Conservation (phyloP, 108 stramenopile genomes). For the Pseudonitzschia multistriata region DNA sequence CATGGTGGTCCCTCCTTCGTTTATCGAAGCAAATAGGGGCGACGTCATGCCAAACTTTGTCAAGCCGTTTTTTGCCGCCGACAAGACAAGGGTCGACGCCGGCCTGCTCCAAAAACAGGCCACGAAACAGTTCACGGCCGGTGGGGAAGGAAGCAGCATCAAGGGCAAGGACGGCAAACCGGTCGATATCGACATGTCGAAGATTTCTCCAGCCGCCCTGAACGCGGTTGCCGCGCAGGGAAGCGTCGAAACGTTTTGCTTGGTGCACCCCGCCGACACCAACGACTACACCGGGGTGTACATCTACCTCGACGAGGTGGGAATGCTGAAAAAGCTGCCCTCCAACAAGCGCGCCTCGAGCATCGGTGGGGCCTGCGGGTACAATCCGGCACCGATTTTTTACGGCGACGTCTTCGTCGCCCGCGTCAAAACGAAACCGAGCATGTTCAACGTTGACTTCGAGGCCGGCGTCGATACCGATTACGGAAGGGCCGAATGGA, state of each 20-base stretch:
- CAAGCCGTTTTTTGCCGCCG: conserved; percentile 55
- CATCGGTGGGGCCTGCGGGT: conserved; percentile 58
- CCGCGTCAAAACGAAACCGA: conserved; percentile 43
- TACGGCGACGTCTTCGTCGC: conserved; percentile 84
- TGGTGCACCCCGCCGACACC: conserved; percentile 65
- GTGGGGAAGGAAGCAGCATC: conserved; percentile 10
- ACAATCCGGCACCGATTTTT: conserved; percentile 76
- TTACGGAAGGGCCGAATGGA: conserved; percentile 51
- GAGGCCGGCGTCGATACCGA: conserved; percentile 46
- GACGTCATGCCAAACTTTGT: conserved; percentile 54
- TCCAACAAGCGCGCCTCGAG: conserved; percentile 54
- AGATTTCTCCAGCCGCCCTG: conserved; percentile 49
- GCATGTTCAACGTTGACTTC: conserved; percentile 44
- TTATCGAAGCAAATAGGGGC: conserved; percentile 19
- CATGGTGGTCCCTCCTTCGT: conserved; percentile 33
- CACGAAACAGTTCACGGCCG: conserved; percentile 28
- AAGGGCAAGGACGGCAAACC: neutral
- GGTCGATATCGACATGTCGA: conserved; percentile 14
- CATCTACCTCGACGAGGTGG: conserved; percentile 84
- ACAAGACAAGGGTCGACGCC: conserved; percentile 53
- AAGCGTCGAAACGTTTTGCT: conserved; percentile 67
- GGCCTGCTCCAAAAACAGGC: conserved; percentile 62
- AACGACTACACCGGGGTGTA: conserved; percentile 64
- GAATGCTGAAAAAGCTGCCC: conserved; percentile 75
- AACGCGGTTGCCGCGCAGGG: conserved; percentile 61